phyloP scores from a whole-genome alignment of 352 stramenopile species.

The Pythium phragmiticola region DNA sequence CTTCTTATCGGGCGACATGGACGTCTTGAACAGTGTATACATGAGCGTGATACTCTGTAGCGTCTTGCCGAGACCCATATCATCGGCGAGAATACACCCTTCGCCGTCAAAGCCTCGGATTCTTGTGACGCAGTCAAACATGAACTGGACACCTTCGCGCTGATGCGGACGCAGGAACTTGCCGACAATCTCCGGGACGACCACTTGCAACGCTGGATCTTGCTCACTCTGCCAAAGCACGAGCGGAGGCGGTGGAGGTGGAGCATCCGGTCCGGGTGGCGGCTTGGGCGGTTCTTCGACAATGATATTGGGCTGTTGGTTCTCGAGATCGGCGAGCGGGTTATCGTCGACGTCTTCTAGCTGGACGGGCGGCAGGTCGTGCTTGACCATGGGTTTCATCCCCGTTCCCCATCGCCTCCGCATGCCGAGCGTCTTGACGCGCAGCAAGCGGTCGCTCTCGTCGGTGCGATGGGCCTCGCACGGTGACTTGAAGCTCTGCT shows the following conservation, averaged over 20 bases:
- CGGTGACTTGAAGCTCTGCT: constrained; percentile 76
- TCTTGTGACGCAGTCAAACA: constrained; percentile 94
- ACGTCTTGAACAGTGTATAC: constrained; percentile 79
- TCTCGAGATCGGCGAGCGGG: constrained; percentile 30
- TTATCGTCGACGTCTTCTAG: constrained; percentile 58
- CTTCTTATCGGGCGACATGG: constrained; percentile 46
- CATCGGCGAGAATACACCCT: constrained; percentile 86
- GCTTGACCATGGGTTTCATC: constrained; percentile 56
- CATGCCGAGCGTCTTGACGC: constrained; percentile 86
- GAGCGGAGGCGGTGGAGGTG: constrained; percentile 59
- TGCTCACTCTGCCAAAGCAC: constrained; percentile 81
- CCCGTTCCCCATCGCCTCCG: constrained; percentile 55
- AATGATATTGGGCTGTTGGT: constrained; percentile 20
- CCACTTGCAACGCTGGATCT: constrained; percentile 55
- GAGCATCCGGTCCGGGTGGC: constrained; percentile 30
- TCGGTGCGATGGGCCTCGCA: constrained; percentile 57
- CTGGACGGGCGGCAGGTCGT: constrained; percentile 60
- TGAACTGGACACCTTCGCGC: constrained; percentile 95
- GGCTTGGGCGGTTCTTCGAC: constrained; percentile 28
- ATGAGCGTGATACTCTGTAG: constrained; percentile 87
- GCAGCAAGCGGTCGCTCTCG: constrained; percentile 75
- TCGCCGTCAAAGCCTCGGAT: constrained; percentile 74
- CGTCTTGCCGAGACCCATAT: constrained; percentile 89
- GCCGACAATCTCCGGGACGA: constrained; percentile 90
- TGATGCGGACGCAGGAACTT: constrained; percentile 96